Base-by-base conservation (phyloP, 2,329 filamentous ascomycete species). In the Trichoderma simmonsii region DNA sequence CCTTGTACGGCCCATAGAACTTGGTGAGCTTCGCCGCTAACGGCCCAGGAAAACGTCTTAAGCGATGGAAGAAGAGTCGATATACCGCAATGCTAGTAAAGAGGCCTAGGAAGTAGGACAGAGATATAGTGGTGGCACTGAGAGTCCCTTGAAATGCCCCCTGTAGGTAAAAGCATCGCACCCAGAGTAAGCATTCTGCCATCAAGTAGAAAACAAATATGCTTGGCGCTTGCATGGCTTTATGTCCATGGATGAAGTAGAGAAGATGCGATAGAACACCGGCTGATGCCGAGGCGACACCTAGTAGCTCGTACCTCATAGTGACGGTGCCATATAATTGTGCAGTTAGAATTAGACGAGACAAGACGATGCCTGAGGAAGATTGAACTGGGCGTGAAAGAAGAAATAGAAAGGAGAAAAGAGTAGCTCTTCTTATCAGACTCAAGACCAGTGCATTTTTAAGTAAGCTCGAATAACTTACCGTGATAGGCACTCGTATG, bases 31-130 rank as follows among this genome's bases (percentile, higher is more conserved):
- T 75, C 4, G 73, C 69, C 6, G 36, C 34, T 4, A 73, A 48
- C 1, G 75, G 75, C 1, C 75, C 75, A 0, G 75, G 75, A 21
- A 76, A 75, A 9, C 24, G 69, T 1, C 75, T 68, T 2, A 75
- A 61, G 2, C 72, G 73, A 30, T 75, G 74, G 48, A 76, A 73
- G 28, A 73, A 59, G 21, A 76, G 1, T 6, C 78, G 77, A 39
- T 76, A 76, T n/a, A 75, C 26, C 6, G 62, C 26, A 7, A 76
- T 75, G 34, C 75, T 76, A 12, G 48, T 24, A 70, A 87, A 75
- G 1, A 76, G 63, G n/a, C 56, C 70, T 6, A 56, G 6, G 9
- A 70, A 62, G 21, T 72, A 72, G 8, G 28, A 69, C 56, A 39
- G 32, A 15, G 56, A 63, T 43, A 71, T 67, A 11, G 30, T 14